phyloP scores from a whole-genome alignment of 2,329 filamentous ascomycete species.

The Juglanconis sp. region DNA sequence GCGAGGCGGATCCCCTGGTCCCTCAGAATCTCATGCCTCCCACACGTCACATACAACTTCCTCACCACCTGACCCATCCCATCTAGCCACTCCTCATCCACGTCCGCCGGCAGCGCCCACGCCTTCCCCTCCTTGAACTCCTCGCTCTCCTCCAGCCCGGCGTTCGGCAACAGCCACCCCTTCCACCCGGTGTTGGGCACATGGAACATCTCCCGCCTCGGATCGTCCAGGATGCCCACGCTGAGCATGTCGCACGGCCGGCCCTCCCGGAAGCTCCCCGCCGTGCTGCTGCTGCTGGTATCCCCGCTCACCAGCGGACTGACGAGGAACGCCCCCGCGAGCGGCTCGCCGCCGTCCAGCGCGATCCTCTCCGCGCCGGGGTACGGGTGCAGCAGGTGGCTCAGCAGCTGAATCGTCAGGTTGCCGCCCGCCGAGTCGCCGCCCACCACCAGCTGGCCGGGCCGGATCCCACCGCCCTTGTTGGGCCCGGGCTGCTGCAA shows the following conservation, averaged over 20 bases:
- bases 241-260: conserved; percentile 33
- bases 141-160: background rate
- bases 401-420: conserved; percentile 29
- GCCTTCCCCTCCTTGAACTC: conserved; percentile 16
- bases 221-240: conserved; percentile 4
- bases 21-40: conserved; percentile 29
- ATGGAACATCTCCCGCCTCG: conserved; percentile 15
- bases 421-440: conserved; percentile 38
- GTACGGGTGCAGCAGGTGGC: conserved; percentile 32
- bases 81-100: conserved; percentile 26
- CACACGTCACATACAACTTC: conserved; percentile 31
- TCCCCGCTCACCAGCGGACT: conserved; percentile 31
- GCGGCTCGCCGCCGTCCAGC: conserved; percentile 22
- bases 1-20: conserved; percentile 28
- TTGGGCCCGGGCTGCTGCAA: conserved; percentile 12
- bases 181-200: background rate
- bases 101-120: conserved; percentile 29
- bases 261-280: conserved; percentile 27
- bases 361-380: conserved; percentile 21
- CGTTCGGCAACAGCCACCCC: background rate
- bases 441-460: conserved; percentile 31
- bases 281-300: background rate
- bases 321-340: conserved; percentile 31
- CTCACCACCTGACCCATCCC: conserved; percentile 22
- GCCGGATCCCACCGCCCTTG: conserved; percentile 24